Conservation (phyloP, 2,329 filamentous ascomycete species). For the Colletotrichum chrysophilum region DNA sequence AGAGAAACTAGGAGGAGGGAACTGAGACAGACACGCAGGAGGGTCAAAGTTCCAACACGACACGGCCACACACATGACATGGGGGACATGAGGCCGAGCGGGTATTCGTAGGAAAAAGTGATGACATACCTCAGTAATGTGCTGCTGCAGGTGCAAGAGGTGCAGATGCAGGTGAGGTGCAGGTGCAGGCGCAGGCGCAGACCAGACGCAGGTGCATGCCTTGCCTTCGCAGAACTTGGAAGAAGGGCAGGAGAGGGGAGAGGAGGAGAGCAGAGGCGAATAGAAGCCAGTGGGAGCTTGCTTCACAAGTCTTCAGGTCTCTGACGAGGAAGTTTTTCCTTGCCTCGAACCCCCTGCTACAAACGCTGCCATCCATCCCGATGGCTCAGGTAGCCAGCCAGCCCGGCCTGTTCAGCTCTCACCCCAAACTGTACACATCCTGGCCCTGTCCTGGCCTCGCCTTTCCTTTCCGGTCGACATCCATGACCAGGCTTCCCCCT, state of each 20-base stretch:
- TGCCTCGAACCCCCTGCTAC: not conserved
- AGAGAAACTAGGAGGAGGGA: not conserved
- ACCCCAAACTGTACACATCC: not conserved
- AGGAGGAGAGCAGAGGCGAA: not conserved
- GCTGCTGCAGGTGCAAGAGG: not conserved
- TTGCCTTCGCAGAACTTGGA: not conserved
- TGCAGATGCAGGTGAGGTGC: not conserved
- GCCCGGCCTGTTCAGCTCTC: not conserved
- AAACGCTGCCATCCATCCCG: not conserved
- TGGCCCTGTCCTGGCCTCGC: not conserved
- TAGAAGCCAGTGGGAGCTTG: not conserved
- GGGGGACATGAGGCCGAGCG: not conserved
- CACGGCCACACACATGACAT: not conserved
- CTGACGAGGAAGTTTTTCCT: not conserved
- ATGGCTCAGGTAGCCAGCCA: not conserved
- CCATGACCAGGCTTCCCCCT: not conserved
- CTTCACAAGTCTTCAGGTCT: not conserved
- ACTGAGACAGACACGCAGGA: not conserved
- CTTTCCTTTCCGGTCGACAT: not conserved
- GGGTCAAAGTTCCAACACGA: not conserved
- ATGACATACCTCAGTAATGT: not conserved
- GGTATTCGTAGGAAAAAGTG: not conserved
- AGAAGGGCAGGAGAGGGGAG: not conserved
- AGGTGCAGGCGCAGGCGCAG: not conserved
- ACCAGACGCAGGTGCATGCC: not conserved